Conservation (phyloP, 2,329 filamentous ascomycete species). For the Diaporthe helianthi region DNA sequence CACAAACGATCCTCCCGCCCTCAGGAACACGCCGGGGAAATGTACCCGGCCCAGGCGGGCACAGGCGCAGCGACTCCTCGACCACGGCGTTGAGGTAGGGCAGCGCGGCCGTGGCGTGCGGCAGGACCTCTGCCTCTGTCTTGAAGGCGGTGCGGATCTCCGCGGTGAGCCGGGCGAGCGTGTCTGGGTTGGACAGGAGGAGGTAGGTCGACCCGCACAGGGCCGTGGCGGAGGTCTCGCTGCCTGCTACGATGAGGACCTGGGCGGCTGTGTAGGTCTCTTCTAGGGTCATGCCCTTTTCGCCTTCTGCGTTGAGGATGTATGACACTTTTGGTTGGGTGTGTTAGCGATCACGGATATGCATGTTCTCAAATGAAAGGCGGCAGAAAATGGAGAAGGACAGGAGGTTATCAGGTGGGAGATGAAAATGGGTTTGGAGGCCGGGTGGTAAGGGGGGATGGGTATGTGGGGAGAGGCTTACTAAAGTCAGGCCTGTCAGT, state of each 20-base stretch:
- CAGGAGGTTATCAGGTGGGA: background rate
- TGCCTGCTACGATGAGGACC: conserved; percentile 31
- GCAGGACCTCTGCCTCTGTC: conserved; percentile 43
- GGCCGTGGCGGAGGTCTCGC: conserved; percentile 32
- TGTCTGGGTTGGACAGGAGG: conserved; percentile 38
- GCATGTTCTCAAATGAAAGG: too few species aligned
- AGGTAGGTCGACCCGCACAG: conserved; percentile 31
- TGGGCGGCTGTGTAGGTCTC: conserved; percentile 34
- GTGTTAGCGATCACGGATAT: background rate
- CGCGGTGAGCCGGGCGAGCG: conserved; percentile 6
- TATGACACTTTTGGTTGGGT: conserved; percentile 10
- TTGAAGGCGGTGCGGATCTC: conserved; percentile 46
- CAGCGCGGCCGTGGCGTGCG: conserved; percentile 39
- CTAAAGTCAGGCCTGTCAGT: conserved; percentile 26
- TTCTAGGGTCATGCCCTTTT: conserved; percentile 33
- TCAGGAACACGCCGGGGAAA: conserved; percentile 29
- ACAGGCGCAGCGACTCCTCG: conserved; percentile 49
- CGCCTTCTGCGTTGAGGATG: conserved; percentile 23
- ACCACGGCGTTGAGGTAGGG: conserved; percentile 47
- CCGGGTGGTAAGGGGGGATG: too few species aligned
- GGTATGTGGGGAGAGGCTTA: background rate
- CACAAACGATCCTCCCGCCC: conserved; percentile 28
- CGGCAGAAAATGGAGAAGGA: too few species aligned
- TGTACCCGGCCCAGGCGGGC: conserved; percentile 39
- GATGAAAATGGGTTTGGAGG: background rate